Base-by-base conservation (phyloP, 2,329 filamentous ascomycete species). In the Colletotrichum cereale region DNA sequence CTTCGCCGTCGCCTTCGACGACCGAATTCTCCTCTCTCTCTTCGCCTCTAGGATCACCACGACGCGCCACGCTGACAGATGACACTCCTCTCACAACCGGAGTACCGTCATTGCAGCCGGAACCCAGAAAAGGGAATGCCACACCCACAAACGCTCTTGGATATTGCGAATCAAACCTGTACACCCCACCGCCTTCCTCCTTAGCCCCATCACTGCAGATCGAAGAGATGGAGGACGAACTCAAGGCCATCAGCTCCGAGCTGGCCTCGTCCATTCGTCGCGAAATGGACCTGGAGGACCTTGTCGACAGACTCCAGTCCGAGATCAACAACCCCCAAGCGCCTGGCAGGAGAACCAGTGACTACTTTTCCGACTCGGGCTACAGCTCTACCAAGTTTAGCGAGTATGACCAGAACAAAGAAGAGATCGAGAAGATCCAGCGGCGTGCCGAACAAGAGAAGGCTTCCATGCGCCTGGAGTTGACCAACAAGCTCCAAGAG, bases 321-420 rank as follows among this genome's bases (percentile, higher is more conserved):
- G 95, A 98, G 78, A 86, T 87, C 74, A 87, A 86, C 80, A 87
- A 90, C 81, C 78, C 86, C 77, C 82, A 86, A 80, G 79, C 85
- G 75, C 77, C 87, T 36, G 91, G 89, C 74, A 92, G 93, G 79
- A 89, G 96, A 72, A 97, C 94, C 12, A 98, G 96, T 82, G 96
- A 99, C 82, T 98, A 99, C 83, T 99, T 96, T 80, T 99, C 96
- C 2, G 96, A 99, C 80, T 97, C 95, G 7, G 96, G 96, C 40
- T 92, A 94, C 69, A 96, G 94, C 80, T 96, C 94, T 1, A 88
- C 93, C 64, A 93, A 94, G 77, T 92, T 91, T 77, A 91, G 92
- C 73, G 92, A 93, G 57, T 85, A 85, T 71, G 90, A 91, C 71
- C 85, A 88, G 53, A 86, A 85, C 40, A 87, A 86, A 61, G 89